Conservation (phyloP, 495 filamentous ascomycete species). For the Aspergillus ellipticus region DNA sequence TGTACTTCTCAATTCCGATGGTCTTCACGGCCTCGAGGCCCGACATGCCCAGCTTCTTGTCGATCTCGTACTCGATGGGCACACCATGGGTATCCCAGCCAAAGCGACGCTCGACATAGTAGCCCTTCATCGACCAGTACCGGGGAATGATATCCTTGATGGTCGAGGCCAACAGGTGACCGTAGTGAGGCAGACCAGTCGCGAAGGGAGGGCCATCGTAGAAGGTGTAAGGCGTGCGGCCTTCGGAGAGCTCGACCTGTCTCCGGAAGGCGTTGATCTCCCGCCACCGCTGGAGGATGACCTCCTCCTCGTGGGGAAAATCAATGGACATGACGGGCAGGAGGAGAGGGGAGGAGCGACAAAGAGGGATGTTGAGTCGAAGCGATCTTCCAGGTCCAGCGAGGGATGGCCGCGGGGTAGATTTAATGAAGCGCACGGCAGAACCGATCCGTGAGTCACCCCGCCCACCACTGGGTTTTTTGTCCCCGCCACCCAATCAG, state of each 20-base stretch:
- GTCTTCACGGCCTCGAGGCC: constrained; percentile 84
- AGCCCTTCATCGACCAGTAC: constrained; percentile 98
- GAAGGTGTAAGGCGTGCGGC: constrained; percentile 67
- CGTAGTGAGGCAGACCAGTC: constrained; percentile 87
- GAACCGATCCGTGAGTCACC: constrained; percentile 31
- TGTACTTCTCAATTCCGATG: constrained; percentile 87
- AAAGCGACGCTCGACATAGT: constrained; percentile 70
- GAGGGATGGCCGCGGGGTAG: constrained; percentile 24
- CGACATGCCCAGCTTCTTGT: constrained; percentile 91
- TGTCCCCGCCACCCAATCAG: constrained; percentile 9
- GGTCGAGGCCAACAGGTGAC: constrained; percentile 90
- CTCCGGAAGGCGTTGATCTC: constrained; percentile 85
- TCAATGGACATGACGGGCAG: constrained; percentile 70
- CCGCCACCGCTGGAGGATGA: constrained; percentile 74
- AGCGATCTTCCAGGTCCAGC: constrained; percentile 14
- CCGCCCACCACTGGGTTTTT: constrained; percentile 24
- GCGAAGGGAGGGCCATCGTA: constrained; percentile 61
- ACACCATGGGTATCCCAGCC: constrained; percentile 94
- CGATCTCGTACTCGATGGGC: constrained; percentile 96
- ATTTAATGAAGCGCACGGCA: constrained; percentile 16
- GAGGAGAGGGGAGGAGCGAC: constrained; percentile 3
- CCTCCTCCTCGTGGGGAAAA: constrained; percentile 88
- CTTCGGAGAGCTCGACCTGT: constrained; percentile 70
- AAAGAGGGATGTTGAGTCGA: constrained; percentile 17
- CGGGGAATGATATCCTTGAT: constrained; percentile 97